These are phyloP conservation scores for Pythium volutum DNA, from an alignment of 352 stramenopile species.

Conservation along the genomic window DNA sequence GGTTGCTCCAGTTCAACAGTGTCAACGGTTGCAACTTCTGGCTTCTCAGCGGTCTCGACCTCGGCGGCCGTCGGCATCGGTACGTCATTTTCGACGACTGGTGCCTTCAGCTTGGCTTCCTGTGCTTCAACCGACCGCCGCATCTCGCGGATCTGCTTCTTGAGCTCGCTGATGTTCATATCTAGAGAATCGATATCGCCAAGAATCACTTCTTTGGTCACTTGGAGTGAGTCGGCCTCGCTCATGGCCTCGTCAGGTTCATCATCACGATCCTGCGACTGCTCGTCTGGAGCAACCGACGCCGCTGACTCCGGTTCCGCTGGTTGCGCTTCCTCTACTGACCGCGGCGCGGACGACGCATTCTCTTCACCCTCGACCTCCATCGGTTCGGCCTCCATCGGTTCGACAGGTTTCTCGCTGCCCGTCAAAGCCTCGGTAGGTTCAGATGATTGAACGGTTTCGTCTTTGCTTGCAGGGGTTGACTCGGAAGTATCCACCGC, in stretches of 20 bases:
- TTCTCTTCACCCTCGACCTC: not conserved
- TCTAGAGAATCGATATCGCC: conserved; percentile 74
- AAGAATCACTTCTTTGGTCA: conserved; percentile 80
- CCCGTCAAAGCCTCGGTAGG: not conserved
- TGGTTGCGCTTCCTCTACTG: not conserved
- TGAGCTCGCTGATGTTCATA: conserved; percentile 59
- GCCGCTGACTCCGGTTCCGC: not conserved
- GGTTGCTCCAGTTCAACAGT: not conserved
- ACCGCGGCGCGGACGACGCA: not conserved
- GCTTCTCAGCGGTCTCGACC: not conserved
- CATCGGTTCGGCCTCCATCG: not conserved
- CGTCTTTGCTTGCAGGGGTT: not conserved
- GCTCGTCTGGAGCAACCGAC: not conserved
- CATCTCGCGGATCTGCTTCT: conserved; percentile 67
- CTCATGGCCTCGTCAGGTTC: conserved; percentile 6
- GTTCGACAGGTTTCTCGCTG: not conserved
- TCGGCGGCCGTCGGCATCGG: conserved; percentile 6
- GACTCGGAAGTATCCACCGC: not conserved
- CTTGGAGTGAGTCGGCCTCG: conserved; percentile 19
- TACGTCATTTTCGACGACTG: not conserved
- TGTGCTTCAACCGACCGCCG: conserved; percentile 39
- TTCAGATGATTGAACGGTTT: not conserved
- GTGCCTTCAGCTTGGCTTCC: conserved; percentile 25
- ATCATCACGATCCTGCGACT: not conserved
- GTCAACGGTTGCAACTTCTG: not conserved